A percentile compares a stretch with the other conserved stretches of the same genome.
These are phyloP conservation scores for Pseudocercospora fuligena DNA, from an alignment of 2,329 filamentous ascomycete species.

Conservation along the genomic window DNA sequence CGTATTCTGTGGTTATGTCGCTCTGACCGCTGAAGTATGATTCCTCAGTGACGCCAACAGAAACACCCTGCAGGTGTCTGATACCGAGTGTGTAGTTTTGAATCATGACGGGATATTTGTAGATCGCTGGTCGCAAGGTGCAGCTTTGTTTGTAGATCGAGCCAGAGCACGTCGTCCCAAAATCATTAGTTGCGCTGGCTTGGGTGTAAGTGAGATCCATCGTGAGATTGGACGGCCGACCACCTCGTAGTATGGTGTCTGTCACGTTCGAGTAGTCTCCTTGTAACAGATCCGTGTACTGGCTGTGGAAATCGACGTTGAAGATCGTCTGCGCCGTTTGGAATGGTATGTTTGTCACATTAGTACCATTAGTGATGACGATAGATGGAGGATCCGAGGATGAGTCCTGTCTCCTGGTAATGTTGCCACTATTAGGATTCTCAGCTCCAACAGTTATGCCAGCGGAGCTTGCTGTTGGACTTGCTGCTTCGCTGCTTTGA, in stretches of 20 bases:
- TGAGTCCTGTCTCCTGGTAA: not conserved
- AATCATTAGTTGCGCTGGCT: not conserved
- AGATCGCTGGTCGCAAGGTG: slow-evolving; percentile 9
- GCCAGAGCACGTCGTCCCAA: not conserved
- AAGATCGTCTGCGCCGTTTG: not conserved
- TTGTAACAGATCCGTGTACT: not conserved
- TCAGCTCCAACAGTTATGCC: slow-evolving; percentile 1
- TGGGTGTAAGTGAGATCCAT: slow-evolving; percentile 1
- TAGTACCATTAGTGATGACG: not conserved
- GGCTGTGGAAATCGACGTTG: not conserved
- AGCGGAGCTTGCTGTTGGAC: not conserved
- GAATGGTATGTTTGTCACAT: not conserved
- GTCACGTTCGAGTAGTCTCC: not conserved
- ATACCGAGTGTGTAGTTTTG: not conserved
- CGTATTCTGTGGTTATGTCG: not conserved
- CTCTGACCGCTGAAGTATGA: not conserved
- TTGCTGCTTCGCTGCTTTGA: not conserved
- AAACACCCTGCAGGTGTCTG: not conserved
- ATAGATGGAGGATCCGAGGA: not conserved
- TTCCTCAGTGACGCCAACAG: not conserved
- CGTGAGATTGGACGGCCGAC: not conserved
- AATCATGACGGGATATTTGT: slow-evolving; percentile 12
- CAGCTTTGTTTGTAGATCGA: slow-evolving; percentile 6
- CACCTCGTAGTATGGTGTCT: not conserved
- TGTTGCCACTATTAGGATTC: not conserved